Base-by-base conservation (phyloP, 345 rosid genomes). In the Euphorbia peplus region DNA sequence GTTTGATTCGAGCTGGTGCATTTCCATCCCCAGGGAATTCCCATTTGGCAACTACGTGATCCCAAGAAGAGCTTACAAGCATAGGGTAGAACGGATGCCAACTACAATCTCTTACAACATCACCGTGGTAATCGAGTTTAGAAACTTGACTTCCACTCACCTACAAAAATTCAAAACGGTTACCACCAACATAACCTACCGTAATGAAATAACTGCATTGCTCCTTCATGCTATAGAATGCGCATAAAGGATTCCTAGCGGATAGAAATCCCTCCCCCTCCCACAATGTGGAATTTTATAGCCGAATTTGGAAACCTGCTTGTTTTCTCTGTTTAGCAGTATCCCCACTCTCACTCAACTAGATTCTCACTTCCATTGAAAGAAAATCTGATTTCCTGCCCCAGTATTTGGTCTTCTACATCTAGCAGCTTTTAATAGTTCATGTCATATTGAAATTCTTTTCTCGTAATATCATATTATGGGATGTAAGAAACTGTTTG, bases 61-160 rank as follows among this genome's bases (percentile, higher is more conserved):
- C 88, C 93, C 93, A 86, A 0, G 93, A 84, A 48, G 88, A 88
- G 71, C 80, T 88, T 32, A 88, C 71, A 1, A 88, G 55, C 79
- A 77, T 73, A 0, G 88, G 90, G 58, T 84, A 77, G 60, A 30
- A 18, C 0, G 93, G 93, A 60, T 86, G 93, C 93, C 93, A 88
- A 63, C 84, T 86, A 60, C 88, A 86, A 69, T 88, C 93, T 69
- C 93, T 84, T 11, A 86, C 86, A 8, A 87, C 79, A 44, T 60
- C 76, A 1, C 28, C 62, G 14, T 84, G 88, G 68, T 67, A 55
- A 10, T 78, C 62, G 2, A 83, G 80, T 68, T n/a, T 73, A 19
- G 82, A 88, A 37, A 83, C 93, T 73, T 65, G 76, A 53, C 72
- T 77, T 50, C 90, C 87, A 15, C 76, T 86, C 67, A 84, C 79